These are phyloP conservation scores for Lecanicillium sp. DNA, from an alignment of 2,329 filamentous ascomycete species.

Conservation along the genomic window DNA sequence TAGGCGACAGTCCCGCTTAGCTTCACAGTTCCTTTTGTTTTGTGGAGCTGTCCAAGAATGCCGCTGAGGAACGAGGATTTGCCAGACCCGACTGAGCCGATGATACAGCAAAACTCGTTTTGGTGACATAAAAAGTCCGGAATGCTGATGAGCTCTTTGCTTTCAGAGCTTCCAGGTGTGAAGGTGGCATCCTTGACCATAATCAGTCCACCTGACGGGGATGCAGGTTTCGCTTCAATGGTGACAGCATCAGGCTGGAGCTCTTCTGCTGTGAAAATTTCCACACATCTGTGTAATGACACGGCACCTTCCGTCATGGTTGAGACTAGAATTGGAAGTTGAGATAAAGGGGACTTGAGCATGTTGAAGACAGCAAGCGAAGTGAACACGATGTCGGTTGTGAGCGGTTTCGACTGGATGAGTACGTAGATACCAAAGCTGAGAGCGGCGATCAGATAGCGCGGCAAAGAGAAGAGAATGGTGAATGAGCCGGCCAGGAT, in stretches of 20 bases:
- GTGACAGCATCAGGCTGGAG: slow-evolving; percentile 72
- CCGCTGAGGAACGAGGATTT: slow-evolving; percentile 84
- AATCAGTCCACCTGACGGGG: slow-evolving; percentile 71
- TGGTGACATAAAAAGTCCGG: slow-evolving; percentile 79
- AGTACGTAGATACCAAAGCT: slow-evolving; percentile 85
- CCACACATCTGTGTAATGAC: slow-evolving; percentile 70
- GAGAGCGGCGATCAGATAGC: slow-evolving; percentile 85
- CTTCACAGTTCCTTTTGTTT: slow-evolving; percentile 68
- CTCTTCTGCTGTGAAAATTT: slow-evolving; percentile 74
- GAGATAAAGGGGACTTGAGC: slow-evolving; percentile 78
- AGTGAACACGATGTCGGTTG: slow-evolving; percentile 85
- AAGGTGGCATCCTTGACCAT: slow-evolving; percentile 75
- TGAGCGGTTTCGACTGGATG: slow-evolving; percentile 65
- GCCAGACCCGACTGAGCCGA: slow-evolving; percentile 77
- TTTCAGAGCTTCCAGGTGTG: slow-evolving; percentile 76
- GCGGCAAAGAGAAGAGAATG: slow-evolving; percentile 92
- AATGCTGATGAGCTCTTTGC: slow-evolving; percentile 59
- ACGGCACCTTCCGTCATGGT: slow-evolving; percentile 84
- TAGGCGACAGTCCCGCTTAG: slow-evolving; percentile 74
- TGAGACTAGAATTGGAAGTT: slow-evolving; percentile 88
- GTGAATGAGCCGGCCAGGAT: slow-evolving; percentile 81
- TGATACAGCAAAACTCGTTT: slow-evolving; percentile 77
- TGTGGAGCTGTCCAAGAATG: slow-evolving; percentile 79
- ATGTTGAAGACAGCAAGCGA: slow-evolving; percentile 82
- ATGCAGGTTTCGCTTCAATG: slow-evolving; percentile 55